Evolutionary conservation across 2,329 filamentous ascomycete species (phyloP), one percentile per base, ranked within the genome.

Genomic region (Fusarium odoratissimum): DNA sequence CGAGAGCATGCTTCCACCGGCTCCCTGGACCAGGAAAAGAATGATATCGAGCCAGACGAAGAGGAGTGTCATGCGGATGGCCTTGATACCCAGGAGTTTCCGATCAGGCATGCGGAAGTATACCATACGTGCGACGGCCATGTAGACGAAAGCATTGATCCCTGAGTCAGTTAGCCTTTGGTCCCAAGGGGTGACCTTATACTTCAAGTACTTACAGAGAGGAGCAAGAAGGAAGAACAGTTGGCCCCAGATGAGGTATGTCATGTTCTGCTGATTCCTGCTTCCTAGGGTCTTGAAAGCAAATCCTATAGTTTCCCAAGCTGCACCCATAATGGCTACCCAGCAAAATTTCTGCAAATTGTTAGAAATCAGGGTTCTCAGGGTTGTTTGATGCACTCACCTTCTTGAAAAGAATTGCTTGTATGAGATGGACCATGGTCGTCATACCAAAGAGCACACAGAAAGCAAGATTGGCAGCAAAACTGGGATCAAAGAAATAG

Each of bases 41-140:
- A 83, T 41, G n/a, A 87, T 72, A 69, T 87, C 85, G 38, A 86
- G 78, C 78, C 82, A 83, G 13, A 88, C 84, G 54, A 88, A 87
- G 41, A 83, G 75, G 45, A 82, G 81, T 19, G 84, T 83, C 64
- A 88, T 80, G 23, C 79, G 79, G 31, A 77, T 75, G 23, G 81
- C 79, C 35, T 77, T 80, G 49, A 83, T 73, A 14, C 81, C 79
- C 40, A 81, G 75, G 25, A 84, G 78, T 33, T 76, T 79, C 69
- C 80, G 80, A 14, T 81, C 79, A 2, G 83, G 83, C 30, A 84
- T 77, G 64, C 78, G 79, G 62, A 80, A 82, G 72, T 82, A 80
- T 9, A 84, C 76, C 69, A 83, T 78, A 37, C 82, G 80, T 2
- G 83, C 81, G 42, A 84, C 79, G 6, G 81, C 81, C 83, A 85